Evolutionary conservation across 83 land plant species (phyloP).

Genomic region (Thuja plicata): DNA sequence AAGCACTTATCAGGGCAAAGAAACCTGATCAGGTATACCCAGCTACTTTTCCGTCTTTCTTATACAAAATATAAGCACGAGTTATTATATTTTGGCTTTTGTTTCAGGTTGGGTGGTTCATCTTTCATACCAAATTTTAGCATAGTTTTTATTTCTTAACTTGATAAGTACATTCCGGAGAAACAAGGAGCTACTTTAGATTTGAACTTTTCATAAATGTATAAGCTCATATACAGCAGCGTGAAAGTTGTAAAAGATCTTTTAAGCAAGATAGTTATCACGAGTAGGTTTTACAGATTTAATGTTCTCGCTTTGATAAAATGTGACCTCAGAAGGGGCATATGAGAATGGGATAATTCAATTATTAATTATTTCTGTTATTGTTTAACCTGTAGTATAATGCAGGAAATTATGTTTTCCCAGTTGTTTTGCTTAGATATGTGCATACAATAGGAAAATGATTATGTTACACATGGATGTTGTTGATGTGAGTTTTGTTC

Average conservation of each 20-base stretch:
- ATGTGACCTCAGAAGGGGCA: neutral
- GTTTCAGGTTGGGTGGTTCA: conserved; percentile 1
- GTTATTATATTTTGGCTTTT: neutral
- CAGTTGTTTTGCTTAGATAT: neutral
- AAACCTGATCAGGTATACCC: conserved; percentile 56
- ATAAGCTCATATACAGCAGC: neutral
- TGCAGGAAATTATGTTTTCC: neutral
- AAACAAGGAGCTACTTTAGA: neutral
- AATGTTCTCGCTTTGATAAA: neutral
- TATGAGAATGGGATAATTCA: neutral
- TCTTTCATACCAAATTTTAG: neutral
- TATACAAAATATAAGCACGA: neutral
- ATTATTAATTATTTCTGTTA: neutral
- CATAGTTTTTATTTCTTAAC: neutral
- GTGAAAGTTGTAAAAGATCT: neutral
- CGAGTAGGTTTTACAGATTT: neutral
- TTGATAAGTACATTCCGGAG: neutral
- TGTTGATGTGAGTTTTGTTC: no score
- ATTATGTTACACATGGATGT: no score
- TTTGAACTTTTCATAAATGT: neutral
- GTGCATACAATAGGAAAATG: neutral
- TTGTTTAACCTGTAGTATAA: neutral
- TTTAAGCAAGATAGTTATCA: neutral
- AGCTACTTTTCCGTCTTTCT: neutral
- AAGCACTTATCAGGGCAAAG: conserved; percentile 64